Percentiles rank a stretch among this genome's conserved stretches.
These are phyloP conservation scores for Rhodomyrtus tomentosa DNA, from an alignment of 345 rosid genomes.

Conservation along the genomic window DNA sequence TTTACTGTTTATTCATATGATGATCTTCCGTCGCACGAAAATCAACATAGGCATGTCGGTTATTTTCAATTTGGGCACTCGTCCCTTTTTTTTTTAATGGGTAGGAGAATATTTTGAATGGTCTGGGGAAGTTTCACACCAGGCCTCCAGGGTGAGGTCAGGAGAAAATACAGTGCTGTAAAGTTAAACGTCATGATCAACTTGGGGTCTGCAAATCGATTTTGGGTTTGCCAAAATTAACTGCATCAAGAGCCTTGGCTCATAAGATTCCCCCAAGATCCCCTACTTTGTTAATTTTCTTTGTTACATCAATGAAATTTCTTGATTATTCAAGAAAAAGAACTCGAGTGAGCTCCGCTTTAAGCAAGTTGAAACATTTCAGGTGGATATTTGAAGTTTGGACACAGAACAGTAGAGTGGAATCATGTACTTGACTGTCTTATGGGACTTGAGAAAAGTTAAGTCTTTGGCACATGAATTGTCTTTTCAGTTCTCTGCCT, in stretches of 20 bases:
- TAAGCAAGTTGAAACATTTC: background rate
- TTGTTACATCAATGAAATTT: background rate
- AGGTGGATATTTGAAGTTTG: background rate
- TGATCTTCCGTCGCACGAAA: background rate
- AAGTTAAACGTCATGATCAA: background rate
- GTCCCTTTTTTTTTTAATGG: background rate
- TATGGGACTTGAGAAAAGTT: background rate
- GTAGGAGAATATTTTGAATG: background rate
- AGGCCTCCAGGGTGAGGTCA: background rate
- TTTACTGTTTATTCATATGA: background rate
- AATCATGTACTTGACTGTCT: background rate
- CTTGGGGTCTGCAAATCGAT: background rate
- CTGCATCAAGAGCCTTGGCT: background rate
- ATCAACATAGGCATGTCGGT: background rate
- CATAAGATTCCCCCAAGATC: background rate
- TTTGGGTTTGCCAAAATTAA: background rate
- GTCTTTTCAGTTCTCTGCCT: background rate
- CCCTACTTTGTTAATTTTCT: background rate
- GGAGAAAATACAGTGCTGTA: background rate
- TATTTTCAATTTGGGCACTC: background rate
- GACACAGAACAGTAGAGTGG: background rate
- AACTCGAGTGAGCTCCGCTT: background rate
- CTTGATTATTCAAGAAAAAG: background rate
- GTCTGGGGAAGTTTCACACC: background rate
- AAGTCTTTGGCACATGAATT: background rate